A percentile compares a stretch with the other conserved stretches of the same genome.
phyloP scores from a whole-genome alignment of 2,329 filamentous ascomycete genomes.

The Trichoderma oligosporum region DNA sequence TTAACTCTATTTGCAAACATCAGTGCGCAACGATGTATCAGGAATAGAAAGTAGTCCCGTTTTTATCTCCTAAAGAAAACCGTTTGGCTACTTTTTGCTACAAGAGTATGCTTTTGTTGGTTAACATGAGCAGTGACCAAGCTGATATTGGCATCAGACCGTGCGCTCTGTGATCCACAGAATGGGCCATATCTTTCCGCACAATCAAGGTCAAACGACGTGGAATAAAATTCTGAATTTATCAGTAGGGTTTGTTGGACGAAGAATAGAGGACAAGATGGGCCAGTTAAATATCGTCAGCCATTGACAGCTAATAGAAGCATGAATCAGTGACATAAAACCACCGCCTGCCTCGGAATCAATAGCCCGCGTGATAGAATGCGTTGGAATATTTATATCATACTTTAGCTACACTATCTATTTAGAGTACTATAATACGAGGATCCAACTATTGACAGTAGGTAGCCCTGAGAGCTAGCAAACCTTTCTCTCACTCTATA shows the following conservation, averaged over 20 bases:
- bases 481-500: background rate
- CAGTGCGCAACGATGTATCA: no score
- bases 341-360: no score
- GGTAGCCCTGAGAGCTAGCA: no score
- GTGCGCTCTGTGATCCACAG: slow-evolving; percentile 1
- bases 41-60: no score
- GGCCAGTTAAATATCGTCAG: no score
- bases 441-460: no score
- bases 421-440: no score
- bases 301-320: background rate
- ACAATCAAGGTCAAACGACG: no score
- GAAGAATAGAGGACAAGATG: background rate
- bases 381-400: no score
- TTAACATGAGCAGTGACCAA: background rate
- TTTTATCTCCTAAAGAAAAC: background rate
- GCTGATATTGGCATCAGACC: background rate
- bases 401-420: no score
- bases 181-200: background rate
- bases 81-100: background rate
- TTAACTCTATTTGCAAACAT: no score
- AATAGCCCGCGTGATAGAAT: no score
- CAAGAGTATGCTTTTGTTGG: background rate
- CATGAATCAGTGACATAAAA: background rate
- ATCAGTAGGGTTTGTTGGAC: background rate
- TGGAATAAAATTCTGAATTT: background rate